phyloP scores from a whole-genome alignment of 495 filamentous ascomycete species.

The Pseudoneurospora amorphoporcata region DNA sequence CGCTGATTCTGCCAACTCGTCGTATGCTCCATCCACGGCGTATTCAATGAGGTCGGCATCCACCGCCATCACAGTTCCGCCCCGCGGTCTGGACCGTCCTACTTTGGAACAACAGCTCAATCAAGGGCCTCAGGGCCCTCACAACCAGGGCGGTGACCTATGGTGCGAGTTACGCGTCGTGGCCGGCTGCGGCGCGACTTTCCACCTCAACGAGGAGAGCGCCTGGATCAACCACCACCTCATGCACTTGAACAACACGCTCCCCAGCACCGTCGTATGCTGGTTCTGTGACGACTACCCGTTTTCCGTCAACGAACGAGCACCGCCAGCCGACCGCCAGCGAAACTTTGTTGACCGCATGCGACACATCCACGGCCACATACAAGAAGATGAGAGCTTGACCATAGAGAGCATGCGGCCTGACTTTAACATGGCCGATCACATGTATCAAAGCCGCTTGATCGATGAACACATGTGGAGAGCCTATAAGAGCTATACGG shows the following conservation, averaged over 20 bases:
- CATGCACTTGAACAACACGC: constrained; percentile 1
- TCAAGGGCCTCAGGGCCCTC: background rate
- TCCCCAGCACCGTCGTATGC: constrained; percentile 31
- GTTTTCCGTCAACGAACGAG: constrained; percentile 11
- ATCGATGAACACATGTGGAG: constrained; percentile 12
- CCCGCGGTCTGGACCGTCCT: background rate
- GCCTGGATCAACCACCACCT: constrained; percentile 31
- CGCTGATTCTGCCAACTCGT: background rate
- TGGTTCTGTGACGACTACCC: constrained; percentile 35
- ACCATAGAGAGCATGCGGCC: constrained; percentile 20
- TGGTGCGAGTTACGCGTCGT: constrained; percentile 31
- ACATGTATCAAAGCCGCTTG: constrained; percentile 14
- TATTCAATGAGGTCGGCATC: too few species aligned
- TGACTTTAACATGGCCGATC: constrained; percentile 28
- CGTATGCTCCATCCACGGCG: too few species aligned
- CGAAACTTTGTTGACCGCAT: constrained; percentile 29
- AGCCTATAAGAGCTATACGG: constrained; percentile 8
- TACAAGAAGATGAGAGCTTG: too few species aligned
- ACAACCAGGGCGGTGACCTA: constrained; percentile 3
- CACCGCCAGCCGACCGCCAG: background rate
- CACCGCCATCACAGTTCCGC: background rate
- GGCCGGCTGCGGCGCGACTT: constrained; percentile 20
- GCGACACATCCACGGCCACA: constrained; percentile 33
- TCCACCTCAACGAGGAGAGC: constrained; percentile 23
- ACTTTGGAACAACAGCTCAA: constrained; percentile 3